Base-by-base conservation (phyloP, 441 rosid genomes). In the Populus trichocarpa region DNA sequence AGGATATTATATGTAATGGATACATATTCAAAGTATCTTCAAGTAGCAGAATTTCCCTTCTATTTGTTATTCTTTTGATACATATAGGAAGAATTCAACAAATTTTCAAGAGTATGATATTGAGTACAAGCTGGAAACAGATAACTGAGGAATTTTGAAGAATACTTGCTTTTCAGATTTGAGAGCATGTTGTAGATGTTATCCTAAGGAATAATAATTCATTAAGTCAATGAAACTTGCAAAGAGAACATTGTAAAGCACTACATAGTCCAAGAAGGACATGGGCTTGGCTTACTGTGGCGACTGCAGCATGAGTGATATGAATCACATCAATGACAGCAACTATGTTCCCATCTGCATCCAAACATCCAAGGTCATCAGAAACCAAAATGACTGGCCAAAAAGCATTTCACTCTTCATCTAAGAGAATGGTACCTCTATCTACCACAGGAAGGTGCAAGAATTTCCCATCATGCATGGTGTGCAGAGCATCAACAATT, bases 401-500 rank as follows among this genome's bases (percentile, higher is more conserved):
- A 16, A 71, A 73, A 63, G 72, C 67, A 79, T 59, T 73, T 36
- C 9, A 78, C 42, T 72, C 71, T 71, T 75, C 0, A 42, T 65
- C 70, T 38, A 28, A 42, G 71, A 74, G 23, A 8, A 57, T 18
- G 68, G 78, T 74, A 96, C 99, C 98, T 87, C 88, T 91, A 74
- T 94, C 91, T 8, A 92, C 85, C 42, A 96, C 95, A 22, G 98
- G 99, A 84, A 96, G 97, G 85, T 96, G 99, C 84, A 96, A 89
- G 84, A 96, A 96, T 84, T 93, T 96, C 61, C 99, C 96, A 75
- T 94, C 91, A 68, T 96, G 98, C 99, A 96, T 96, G 59, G 85
- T 82, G 81, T 96, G 97, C 75, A 94, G 82, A 46, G 98, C 98
- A 88, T 94, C 98, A 75, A 93, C 98, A 68, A 96, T 88, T 78